phyloP scores from a whole-genome alignment of 1,139 yeast genomes.

The Magnusiomyces fungicola region DNA sequence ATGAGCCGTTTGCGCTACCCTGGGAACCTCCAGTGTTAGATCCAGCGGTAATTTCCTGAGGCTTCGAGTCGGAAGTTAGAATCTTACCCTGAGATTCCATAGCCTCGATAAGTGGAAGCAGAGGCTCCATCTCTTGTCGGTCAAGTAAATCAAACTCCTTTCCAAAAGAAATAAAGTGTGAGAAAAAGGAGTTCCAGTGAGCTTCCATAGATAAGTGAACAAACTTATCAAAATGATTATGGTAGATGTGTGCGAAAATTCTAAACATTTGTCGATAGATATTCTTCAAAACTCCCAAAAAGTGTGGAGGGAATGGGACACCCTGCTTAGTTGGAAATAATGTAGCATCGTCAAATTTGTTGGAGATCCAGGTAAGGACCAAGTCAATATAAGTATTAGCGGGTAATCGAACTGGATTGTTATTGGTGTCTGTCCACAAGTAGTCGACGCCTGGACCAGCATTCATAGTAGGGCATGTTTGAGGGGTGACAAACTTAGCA shows the following conservation, averaged over 20 bases:
- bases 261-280: slow-evolving; percentile 89
- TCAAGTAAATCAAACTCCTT: slow-evolving; percentile 81
- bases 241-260: slow-evolving; percentile 92
- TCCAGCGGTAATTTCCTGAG: neutral
- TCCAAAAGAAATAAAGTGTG: slow-evolving; percentile 85
- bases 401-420: slow-evolving; percentile 76
- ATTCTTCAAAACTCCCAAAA: slow-evolving; percentile 73
- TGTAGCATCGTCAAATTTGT: slow-evolving; percentile 80
- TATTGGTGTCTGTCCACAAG: slow-evolving; percentile 77
- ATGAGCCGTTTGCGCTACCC: neutral
- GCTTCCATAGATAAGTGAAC: slow-evolving; percentile 89
- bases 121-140: slow-evolving; percentile 68
- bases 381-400: slow-evolving; percentile 90
- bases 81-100: slow-evolving; percentile 86
- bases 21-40: neutral
- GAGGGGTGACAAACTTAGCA: slow-evolving; percentile 83
- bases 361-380: slow-evolving; percentile 84
- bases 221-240: slow-evolving; percentile 87
- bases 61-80: slow-evolving; percentile 1
- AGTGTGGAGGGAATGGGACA: slow-evolving; percentile 87
- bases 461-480: slow-evolving; percentile 85
- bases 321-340: slow-evolving; percentile 86
- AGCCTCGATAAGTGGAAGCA: slow-evolving; percentile 65
- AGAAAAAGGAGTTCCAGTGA: slow-evolving; percentile 96
- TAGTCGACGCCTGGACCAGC: slow-evolving; percentile 93